Evolutionary conservation across 2,329 filamentous ascomycete species (phyloP), one percentile per base, ranked within the genome.

Genomic region (Xylariales sp.): DNA sequence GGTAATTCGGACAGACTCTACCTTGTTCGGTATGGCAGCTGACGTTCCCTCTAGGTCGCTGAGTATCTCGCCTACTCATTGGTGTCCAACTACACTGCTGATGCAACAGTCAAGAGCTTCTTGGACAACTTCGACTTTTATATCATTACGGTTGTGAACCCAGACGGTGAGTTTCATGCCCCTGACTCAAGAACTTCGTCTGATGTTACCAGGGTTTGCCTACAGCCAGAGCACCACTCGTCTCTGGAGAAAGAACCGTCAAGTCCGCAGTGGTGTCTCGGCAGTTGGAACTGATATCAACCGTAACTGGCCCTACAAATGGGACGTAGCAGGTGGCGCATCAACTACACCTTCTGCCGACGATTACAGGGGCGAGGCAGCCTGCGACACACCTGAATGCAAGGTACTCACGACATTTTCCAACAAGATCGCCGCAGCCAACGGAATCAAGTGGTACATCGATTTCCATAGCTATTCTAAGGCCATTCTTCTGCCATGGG

Each of bases 1-100:
- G 56, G 69, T 72, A 72, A 80, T 65, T 84, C n/a, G n/a, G n/a
- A n/a, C n/a, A n/a, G n/a, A n/a, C n/a, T n/a, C 80, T 55, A 70
- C 76, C 2, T 29, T 2, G 3, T 12, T 5, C 21, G 3, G 3
- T 27, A 27, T 12, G 16, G 5, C 3, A 27, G 14, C 40, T 31
- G 9, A 45, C 16, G 15, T 34, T 11, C 28, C 18, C 8, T 9
- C 33, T n/a, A 58, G 57, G 60, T 63, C 9, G 62, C 65, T 19
- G 72, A 76, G 51, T 77, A 75, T 50, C 55, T 76, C 21, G 60
- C 69, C 12, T 69, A 68, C 47, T 60, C 66, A 20, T 60, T 77
- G 35, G 59, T 77, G 19, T 59, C 58, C 21, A 65, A 65, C 18
- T 72, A 74, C 47, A 53, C 51, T 29, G 61, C 56, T 16, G 62